Evolutionary conservation across 2,329 filamentous ascomycete species (phyloP).

Genomic region (Herpotrichia juniperi): DNA sequence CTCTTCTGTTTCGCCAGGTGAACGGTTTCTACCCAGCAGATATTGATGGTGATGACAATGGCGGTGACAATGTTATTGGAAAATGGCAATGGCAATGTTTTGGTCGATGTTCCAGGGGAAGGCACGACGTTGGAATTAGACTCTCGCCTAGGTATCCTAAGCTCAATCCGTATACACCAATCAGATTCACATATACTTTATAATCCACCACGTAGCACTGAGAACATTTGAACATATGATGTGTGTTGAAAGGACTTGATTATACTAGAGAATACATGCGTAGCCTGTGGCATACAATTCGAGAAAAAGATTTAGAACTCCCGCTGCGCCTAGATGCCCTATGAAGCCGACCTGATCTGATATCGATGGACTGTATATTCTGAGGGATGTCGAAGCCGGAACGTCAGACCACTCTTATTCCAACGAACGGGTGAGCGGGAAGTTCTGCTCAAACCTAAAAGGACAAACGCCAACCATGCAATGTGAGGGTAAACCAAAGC

Average conservation of each 20-base stretch:
- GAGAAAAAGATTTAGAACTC: background rate
- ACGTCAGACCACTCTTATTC: background rate
- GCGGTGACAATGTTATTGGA: no score
- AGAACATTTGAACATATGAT: background rate
- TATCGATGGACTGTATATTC: no score
- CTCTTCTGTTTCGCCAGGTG: no score
- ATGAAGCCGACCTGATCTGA: background rate
- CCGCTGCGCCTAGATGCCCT: background rate
- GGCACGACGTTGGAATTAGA: background rate
- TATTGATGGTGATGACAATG: no score
- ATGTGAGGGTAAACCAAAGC: background rate
- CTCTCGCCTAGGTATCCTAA: background rate
- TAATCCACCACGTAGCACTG: no score
- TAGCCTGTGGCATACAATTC: background rate
- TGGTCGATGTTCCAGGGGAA: background rate
- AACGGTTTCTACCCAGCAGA: background rate
- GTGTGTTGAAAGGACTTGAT: background rate
- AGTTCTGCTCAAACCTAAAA: background rate
- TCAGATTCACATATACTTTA: background rate
- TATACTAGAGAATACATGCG: background rate
- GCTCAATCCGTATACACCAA: background rate
- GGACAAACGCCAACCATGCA: constrained; percentile 10
- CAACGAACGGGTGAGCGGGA: no score
- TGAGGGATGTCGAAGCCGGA: background rate
- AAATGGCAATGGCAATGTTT: no score